phyloP scores from a whole-genome alignment of 1,139 yeast species.

The Blastobotrys elegans region DNA sequence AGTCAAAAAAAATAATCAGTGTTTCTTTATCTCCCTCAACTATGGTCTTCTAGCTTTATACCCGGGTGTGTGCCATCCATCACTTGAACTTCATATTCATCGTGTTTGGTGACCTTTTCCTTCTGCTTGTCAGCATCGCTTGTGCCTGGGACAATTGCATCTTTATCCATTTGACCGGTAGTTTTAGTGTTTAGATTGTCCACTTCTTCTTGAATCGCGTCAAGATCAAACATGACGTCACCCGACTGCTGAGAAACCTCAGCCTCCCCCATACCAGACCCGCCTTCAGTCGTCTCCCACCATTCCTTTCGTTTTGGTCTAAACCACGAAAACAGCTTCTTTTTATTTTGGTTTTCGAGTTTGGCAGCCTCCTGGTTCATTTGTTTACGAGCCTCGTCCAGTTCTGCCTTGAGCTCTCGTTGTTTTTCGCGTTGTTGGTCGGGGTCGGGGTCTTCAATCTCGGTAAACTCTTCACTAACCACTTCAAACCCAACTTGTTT shows the following conservation, averaged over 20 bases:
- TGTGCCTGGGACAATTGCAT: constrained; percentile 12
- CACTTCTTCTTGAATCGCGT: constrained; percentile 35
- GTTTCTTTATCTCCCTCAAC: too few relatives aligned
- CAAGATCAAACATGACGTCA: constrained; percentile 36
- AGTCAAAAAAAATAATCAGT: too few relatives aligned
- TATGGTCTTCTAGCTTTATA: not conserved
- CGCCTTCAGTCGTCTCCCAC: constrained; percentile 67
- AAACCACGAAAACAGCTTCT: constrained; percentile 47
- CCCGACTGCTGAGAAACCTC: constrained; percentile 16
- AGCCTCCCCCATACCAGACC: constrained; percentile 20
- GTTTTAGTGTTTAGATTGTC: constrained; percentile 20
- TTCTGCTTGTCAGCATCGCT: constrained; percentile 8
- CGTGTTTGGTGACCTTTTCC: constrained; percentile 8
- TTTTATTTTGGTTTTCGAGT: constrained; percentile 30
- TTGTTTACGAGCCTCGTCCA: constrained; percentile 74
- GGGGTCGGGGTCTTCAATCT: constrained; percentile 94
- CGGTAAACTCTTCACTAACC: constrained; percentile 84
- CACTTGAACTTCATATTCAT: constrained; percentile 9
- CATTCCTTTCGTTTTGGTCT: constrained; percentile 77
- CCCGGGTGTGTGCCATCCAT: constrained; percentile 7
- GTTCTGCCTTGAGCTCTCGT: constrained; percentile 72
- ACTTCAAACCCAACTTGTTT: constrained; percentile 72
- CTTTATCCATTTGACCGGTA: constrained; percentile 12
- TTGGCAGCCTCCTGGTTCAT: constrained; percentile 31
- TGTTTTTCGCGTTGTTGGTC: constrained; percentile 74